A percentile compares a stretch with the other conserved stretches of the same genome.
These are phyloP conservation scores for Anthracocystis panici-leucophaei DNA, from an alignment of 1,284 basidiomycete genomes.

Conservation along the genomic window DNA sequence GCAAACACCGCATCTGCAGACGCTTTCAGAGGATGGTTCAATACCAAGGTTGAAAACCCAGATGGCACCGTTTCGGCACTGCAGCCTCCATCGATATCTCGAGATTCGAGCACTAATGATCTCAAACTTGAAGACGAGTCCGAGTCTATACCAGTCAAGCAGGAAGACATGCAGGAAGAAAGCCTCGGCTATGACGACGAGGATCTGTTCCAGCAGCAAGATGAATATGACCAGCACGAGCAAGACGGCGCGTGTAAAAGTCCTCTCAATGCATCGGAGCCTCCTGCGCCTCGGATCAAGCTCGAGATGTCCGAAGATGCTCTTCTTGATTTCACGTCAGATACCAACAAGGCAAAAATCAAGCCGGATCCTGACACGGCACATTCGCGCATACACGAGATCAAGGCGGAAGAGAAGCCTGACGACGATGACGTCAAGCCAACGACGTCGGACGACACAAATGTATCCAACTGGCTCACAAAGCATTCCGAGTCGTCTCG, in stretches of 20 bases:
- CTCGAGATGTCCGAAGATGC: conserved; percentile 38
- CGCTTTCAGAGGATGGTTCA: conserved; percentile 59
- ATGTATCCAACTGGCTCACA: conserved; percentile 43
- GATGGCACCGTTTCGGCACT: conserved; percentile 23
- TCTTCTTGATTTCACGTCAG: conserved; percentile 20
- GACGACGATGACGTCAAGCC: conserved; percentile 13
- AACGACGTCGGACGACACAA: conserved; percentile 4
- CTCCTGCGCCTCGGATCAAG: conserved; percentile 24
- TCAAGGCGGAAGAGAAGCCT: conserved; percentile 20
- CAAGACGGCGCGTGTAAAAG: conserved; percentile 24
- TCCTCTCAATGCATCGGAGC: conserved; percentile 6
- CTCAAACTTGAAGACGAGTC: conserved; percentile 69
- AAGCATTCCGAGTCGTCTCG: conserved; percentile 37
- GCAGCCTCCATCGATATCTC: background rate
- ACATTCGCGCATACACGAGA: background rate
- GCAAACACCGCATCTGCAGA: conserved; percentile 43
- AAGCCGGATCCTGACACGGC: background rate
- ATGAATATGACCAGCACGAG: conserved; percentile 23
- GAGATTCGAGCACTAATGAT: background rate
- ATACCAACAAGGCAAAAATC: conserved; percentile 1
- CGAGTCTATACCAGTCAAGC: conserved; percentile 65
- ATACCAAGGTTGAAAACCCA: conserved; percentile 30
- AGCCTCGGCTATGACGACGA: conserved; percentile 56
- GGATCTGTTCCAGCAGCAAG: conserved; percentile 33
- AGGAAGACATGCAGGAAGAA: conserved; percentile 55